Base-by-base conservation (phyloP, 805 yeast species). In the Yarrowia divulgata region DNA sequence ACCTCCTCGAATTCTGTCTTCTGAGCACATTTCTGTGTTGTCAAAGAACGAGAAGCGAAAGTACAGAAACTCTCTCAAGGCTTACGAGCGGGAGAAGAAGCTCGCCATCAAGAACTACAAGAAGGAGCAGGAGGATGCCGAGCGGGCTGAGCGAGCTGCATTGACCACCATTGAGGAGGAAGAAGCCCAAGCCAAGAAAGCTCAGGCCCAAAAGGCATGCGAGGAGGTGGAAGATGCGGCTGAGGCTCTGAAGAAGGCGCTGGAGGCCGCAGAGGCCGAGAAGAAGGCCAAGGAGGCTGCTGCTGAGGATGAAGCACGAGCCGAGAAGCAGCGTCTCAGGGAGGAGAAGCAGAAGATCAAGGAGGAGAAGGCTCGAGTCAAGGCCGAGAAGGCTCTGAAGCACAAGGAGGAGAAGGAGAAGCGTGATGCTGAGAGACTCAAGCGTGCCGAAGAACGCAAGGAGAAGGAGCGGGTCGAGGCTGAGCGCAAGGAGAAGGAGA, bases 91-190 rank as follows among this genome's bases (percentile, higher is more conserved):
- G 18, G 66, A 60, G 34, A 60, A 60, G 66, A 60, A 45, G 32
- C 66, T 43, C 0, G 66, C 66, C 8, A 45, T 60, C 43, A 60
- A 60, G 46, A 60, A 60, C 52, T 60, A 45, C 52, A 60, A 34
- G 42, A 67, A 54, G 69, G 42, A 45, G 50, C 69, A 66, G 32
- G 68, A 43, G 13, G 68, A 43, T 60, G 50, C 66, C 32, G 48
- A 40, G 18, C 52, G 39, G 13, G 69, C 34, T 5, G 54, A 29
- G 19, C 35, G 43, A 34, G 48, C 40, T 16, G 68, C 40, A 8
- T 14, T 42, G 18, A 39, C 50, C 43, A 57, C 52, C 9, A 14
- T 42, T 13, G 55, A 58, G 16, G 68, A 32, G 29, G 69, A 45
- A 16, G 63, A 57, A 14, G 63, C 63, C 7, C 63, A 42, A n/a